A percentile compares a stretch with the other conserved stretches of the same genome.
Conservation (phyloP, 169 alveolate genomes). For the Perkinsus marinus region DNA sequence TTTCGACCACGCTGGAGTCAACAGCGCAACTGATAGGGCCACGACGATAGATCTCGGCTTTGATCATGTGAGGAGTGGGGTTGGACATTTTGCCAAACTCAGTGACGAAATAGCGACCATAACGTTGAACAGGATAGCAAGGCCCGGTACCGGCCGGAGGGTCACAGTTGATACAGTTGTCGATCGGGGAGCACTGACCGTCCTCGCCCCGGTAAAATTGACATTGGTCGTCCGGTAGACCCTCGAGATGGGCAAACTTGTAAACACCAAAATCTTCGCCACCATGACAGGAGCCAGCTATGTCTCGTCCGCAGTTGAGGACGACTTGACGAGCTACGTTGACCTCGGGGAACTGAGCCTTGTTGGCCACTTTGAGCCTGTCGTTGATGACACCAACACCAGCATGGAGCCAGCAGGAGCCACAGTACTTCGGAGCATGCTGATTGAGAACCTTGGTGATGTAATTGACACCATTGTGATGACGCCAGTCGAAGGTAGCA, state of each 20-base stretch:
- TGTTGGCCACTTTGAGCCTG: conserved; percentile 51
- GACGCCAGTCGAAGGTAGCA: not conserved
- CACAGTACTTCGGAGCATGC: conserved; percentile 60
- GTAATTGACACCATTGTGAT: not conserved
- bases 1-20: conserved; percentile 19
- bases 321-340: conserved; percentile 42
- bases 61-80: conserved; percentile 29
- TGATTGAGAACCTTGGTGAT: conserved; percentile 33
- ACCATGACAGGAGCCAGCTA: conserved; percentile 64
- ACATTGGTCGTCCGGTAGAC: conserved; percentile 52
- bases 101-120: conserved; percentile 28
- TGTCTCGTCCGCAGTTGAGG: conserved; percentile 51
- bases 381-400: conserved; percentile 56
- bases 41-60: conserved; percentile 42
- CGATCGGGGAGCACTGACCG: conserved; percentile 30
- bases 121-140: not conserved
- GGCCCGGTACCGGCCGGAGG: not conserved
- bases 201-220: conserved; percentile 43
- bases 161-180: conserved; percentile 35
- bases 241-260: conserved; percentile 32
- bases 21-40: conserved; percentile 63
- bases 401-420: conserved; percentile 68
- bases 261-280: conserved; percentile 57
- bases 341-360: conserved; percentile 38
- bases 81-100: conserved; percentile 13